phyloP scores from a whole-genome alignment of 2,329 filamentous ascomycete genomes.

The Triangularia verruculosa region DNA sequence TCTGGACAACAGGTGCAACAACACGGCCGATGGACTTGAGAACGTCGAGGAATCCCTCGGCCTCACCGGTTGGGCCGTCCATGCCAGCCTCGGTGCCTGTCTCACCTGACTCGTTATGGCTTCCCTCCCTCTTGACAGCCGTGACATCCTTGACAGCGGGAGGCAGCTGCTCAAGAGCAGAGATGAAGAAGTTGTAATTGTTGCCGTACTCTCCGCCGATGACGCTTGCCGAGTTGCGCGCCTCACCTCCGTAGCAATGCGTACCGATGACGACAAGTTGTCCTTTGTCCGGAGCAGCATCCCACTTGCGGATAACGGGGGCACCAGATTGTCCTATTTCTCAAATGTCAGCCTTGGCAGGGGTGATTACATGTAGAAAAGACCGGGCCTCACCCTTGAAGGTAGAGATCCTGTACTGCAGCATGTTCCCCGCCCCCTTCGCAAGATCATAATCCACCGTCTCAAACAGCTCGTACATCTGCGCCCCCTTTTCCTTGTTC shows the following conservation, averaged over 20 bases:
- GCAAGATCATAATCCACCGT: conserved; percentile 27
- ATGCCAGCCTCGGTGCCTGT: background rate
- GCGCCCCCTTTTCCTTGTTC: conserved; percentile 29
- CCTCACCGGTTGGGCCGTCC: conserved; percentile 3
- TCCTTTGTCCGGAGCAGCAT: conserved; percentile 11
- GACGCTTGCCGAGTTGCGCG: conserved; percentile 27
- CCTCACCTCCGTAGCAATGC: conserved; percentile 8
- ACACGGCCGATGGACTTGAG: conserved; percentile 20
- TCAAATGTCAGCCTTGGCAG: background rate
- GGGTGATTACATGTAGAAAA: background rate
- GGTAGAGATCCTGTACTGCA: conserved; percentile 33
- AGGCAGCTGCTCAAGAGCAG: background rate
- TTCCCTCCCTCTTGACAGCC: background rate
- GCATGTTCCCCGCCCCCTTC: conserved; percentile 26
- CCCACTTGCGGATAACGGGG: conserved; percentile 24
- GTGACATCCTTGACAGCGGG: background rate
- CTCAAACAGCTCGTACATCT: conserved; percentile 35
- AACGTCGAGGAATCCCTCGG: conserved; percentile 27
- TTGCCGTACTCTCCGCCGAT: conserved; percentile 26
- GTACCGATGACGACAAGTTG: background rate
- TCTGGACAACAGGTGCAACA: conserved; percentile 7
- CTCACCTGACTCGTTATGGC: background rate
- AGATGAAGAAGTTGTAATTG: conserved; percentile 16
- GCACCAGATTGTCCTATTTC: conserved; percentile 31
- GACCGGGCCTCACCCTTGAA: conserved; percentile 27